These are phyloP conservation scores for Citrullus colocynthis DNA, from an alignment of 306 rosid species.

Conservation along the genomic window DNA sequence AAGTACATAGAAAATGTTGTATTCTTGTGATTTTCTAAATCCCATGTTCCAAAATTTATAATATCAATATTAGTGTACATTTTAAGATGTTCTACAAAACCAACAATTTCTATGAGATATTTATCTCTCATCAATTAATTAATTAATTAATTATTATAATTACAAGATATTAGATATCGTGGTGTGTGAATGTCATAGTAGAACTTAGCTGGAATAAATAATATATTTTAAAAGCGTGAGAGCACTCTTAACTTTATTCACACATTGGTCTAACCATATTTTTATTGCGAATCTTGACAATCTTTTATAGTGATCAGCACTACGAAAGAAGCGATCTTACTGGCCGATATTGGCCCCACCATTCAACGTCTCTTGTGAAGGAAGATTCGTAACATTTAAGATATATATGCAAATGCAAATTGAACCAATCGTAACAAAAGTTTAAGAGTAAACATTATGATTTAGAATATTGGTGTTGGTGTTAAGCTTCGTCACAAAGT, in stretches of 20 bases:
- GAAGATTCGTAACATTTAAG: neutral
- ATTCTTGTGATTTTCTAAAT: neutral
- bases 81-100: neutral
- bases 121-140: neutral
- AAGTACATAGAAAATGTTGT: neutral
- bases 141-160: no score
- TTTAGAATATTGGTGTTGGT: neutral
- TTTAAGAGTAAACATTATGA: neutral
- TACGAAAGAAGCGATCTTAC: neutral
- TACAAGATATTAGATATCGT: neutral
- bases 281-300: neutral
- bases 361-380: neutral
- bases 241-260: neutral
- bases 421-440: neutral
- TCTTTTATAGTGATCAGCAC: neutral
- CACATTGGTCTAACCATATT: neutral
- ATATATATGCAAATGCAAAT: neutral
- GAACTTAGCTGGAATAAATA: neutral
- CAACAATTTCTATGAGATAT: neutral
- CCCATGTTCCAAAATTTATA: constrained; percentile 1
- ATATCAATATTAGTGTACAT: neutral
- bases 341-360: neutral
- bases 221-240: neutral
- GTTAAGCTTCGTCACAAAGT: neutral
- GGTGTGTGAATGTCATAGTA: neutral